Percentiles rank a stretch among this genome's conserved stretches.
Evolutionary conservation across 371 early-diverging fungal genomes (phyloP).

Genomic region (Mucor sp.): DNA sequence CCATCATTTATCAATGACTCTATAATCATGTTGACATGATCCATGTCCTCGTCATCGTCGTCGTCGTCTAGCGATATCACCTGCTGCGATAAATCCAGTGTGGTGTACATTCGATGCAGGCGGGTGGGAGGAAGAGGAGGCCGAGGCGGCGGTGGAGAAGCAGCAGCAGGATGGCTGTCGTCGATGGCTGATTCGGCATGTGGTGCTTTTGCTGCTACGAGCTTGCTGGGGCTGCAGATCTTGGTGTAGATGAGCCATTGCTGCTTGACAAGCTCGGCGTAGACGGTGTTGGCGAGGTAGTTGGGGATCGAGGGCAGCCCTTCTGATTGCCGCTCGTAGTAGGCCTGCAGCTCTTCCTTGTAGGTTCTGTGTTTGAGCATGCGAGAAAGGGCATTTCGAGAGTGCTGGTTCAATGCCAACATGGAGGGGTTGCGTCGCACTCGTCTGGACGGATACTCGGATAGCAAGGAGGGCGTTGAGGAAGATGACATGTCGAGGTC

Average conservation of each 20-base stretch:
- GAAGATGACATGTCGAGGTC: neutral
- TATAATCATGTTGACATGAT: neutral
- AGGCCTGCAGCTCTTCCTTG: slow-evolving; percentile 17
- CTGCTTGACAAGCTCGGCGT: slow-evolving; percentile 30
- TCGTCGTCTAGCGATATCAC: neutral
- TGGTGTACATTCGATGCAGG: neutral
- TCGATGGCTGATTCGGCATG: neutral
- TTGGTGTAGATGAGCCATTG: slow-evolving; percentile 21
- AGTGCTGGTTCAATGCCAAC: neutral
- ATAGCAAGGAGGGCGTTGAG: slow-evolving; percentile 2
- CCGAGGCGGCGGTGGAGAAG: neutral
- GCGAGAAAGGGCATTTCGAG: slow-evolving; percentile 10
- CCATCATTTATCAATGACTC: neutral
- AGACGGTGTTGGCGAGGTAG: slow-evolving; percentile 36
- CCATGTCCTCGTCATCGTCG: neutral
- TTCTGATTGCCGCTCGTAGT: slow-evolving; percentile 23
- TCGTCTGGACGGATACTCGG: neutral
- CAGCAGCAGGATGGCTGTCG: neutral
- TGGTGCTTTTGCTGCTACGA: neutral
- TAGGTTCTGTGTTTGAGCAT: slow-evolving; percentile 8
- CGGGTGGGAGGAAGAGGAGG: neutral
- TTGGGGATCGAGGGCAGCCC: slow-evolving; percentile 28
- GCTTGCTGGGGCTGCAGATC: neutral
- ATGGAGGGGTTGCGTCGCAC: neutral
- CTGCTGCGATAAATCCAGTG: neutral